Evolutionary conservation across 2,329 filamentous ascomycete species (phyloP), one percentile per base, ranked within the genome.

Genomic region (Aspergillus costaricaensis): DNA sequence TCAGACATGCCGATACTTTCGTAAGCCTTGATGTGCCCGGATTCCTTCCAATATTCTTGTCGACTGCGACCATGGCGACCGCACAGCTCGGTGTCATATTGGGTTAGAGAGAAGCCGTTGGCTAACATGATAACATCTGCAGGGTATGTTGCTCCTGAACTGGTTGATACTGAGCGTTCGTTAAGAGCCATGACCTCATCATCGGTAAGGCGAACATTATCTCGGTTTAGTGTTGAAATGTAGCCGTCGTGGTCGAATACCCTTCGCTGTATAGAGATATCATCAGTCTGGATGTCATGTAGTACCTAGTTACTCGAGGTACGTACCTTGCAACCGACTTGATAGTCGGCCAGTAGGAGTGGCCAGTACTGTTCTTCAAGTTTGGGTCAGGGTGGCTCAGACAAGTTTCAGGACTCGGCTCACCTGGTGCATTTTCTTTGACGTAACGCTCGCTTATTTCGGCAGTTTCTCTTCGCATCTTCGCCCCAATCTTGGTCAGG

Each of bases 261-360:
- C 3, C 58, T 25, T 15, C 58, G 38, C 58, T 60, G 30, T 2
- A 14, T 2, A 14, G 2, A 7, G 1, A 5, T 19, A 41, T 27
- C 8, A 23, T 39, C 19, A n/a, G n/a, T 10, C 5, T 23, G 6
- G 2, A 17, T 41, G 14, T 8, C 5, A 8, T 17, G 5, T 49
- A 39, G 10, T 9, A 5, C 21, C 1, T 23, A 7, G 7, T 5
- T n/a, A 15, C 2, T 8, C n/a, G 6, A 15, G 10, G 7, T 17
- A 12, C 32, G 32, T 61, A 67, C 66, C 59, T 65, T 67, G 58
- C 66, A 68, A 41, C 66, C 66, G 30, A 64, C 55, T 9, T 68
- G 25, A 57, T 59, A 5, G 36, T 55, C 8, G 60, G 64, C 12
- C 12, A 62, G 50, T 1, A 68, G 25, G 1, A 68, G 47, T 1